Base-by-base conservation (phyloP, 441 rosid species). In the Adansonia gregorii region DNA sequence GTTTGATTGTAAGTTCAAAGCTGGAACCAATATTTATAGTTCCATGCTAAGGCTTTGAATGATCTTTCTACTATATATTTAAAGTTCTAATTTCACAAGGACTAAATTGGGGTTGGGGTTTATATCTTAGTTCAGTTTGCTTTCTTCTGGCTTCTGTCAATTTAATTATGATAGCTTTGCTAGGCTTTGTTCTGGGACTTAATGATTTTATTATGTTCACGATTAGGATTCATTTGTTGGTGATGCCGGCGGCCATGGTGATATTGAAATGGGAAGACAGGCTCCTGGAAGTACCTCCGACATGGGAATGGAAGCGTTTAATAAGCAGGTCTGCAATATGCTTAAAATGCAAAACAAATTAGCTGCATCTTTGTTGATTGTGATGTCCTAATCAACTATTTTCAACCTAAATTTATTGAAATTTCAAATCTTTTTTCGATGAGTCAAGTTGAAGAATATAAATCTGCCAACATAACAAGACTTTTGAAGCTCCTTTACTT, bases 301-400 rank as follows among this genome's bases (percentile, higher is more conserved):
- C 54, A 77, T 82, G 85, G 93, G 92, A 79, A 85, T 89, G 85
- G 91, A 88, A 66, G 83, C 88, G 80, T 91, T 91, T 81, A 82
- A 87, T 77, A 88, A 86, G 84, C 91, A 89, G 91, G 93, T 89
- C 35, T 55, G 19, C 15, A 19, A 9, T 43, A 8, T 46, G 49
- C 48, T 20, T 72, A 11, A 31, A 35, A 54, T 54, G 15, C 64
- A n/a, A 35, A n/a, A 41, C 39, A 59, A 46, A 19, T 43, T 6
- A 43, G 39, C 20, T 68, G 19, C 27, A 68, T 12, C 11, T 6
- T 69, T 49, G 22, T 51, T 70, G 45, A 70, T 51, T 70, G 59
- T 51, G 59, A 24, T 70, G 65, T 14, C 27, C 74, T 15, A 72
- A 72, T 52, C 35, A 46, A 6, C 39, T 68, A 46, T 55, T 22